Evolutionary conservation across 2,329 filamentous ascomycete species (phyloP).

Genomic region (Neurospora sp.): DNA sequence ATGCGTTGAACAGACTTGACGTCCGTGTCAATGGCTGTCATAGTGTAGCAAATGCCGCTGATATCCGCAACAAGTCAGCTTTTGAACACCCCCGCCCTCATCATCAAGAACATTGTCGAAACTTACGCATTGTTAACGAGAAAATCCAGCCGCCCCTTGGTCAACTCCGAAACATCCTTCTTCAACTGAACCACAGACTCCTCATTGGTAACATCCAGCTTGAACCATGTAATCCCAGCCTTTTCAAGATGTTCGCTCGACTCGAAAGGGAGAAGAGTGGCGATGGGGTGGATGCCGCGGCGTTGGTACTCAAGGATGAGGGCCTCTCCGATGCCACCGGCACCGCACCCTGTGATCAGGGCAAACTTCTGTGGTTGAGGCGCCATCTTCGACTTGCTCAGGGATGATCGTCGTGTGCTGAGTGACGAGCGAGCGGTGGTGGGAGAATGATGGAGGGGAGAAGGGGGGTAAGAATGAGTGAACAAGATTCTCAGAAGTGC

Average conservation of each 20-base stretch:
- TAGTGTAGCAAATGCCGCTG: neutral
- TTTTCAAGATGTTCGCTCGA: neutral
- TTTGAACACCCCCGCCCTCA: too few relatives aligned
- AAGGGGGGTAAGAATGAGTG: neutral
- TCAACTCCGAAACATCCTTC: neutral
- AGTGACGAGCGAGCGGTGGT: neutral
- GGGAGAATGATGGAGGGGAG: neutral
- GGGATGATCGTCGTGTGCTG: neutral
- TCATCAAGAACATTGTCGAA: too few relatives aligned
- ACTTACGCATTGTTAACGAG: neutral
- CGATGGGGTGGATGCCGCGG: neutral
- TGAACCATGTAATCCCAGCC: neutral
- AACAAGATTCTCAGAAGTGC: neutral
- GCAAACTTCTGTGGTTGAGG: neutral
- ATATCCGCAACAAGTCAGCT: too few relatives aligned
- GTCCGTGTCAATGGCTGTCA: neutral
- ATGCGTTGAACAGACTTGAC: neutral
- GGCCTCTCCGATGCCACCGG: neutral
- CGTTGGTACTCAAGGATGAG: neutral
- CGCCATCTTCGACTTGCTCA: neutral
- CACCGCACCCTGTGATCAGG: neutral
- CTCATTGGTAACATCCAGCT: neutral
- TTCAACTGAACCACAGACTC: neutral
- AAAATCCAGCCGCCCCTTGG: neutral
- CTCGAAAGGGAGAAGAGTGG: neutral